Evolutionary conservation across 805 yeast genomes (phyloP).

Genomic region (Wickerhamiella spandovensis): DNA sequence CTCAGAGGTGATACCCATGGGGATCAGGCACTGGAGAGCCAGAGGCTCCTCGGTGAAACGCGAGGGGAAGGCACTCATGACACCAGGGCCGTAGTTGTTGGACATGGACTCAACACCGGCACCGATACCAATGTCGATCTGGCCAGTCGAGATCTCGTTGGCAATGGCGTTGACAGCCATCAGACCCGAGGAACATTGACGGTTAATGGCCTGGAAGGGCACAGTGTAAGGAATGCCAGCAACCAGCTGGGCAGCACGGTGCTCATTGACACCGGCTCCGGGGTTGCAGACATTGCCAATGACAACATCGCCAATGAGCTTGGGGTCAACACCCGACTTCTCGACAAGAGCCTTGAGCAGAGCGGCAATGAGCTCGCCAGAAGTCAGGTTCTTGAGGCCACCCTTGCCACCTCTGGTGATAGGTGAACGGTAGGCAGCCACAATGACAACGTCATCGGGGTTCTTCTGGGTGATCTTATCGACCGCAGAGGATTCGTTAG

Average conservation of each 20-base stretch:
- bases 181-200: conserved; percentile 92
- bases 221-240: conserved; percentile 78
- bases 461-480: conserved; percentile 37
- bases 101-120: conserved; percentile 94
- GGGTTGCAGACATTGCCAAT: conserved; percentile 85
- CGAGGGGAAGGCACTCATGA: conserved; percentile 46
- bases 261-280: conserved; percentile 93
- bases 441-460: conserved; percentile 84
- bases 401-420: conserved; percentile 82
- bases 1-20: conserved; percentile 95
- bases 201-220: conserved; percentile 73
- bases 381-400: conserved; percentile 62
- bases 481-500: conserved; percentile 23
- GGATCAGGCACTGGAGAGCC: conserved; percentile 69
- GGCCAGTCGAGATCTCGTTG: conserved; percentile 73
- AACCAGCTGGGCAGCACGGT: conserved; percentile 79
- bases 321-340: conserved; percentile 37
- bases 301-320: conserved; percentile 66
- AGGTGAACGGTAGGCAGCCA: conserved; percentile 84
- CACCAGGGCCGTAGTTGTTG: conserved; percentile 69
- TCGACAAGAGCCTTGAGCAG: conserved; percentile 51
- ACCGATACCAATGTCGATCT: conserved; percentile 82
- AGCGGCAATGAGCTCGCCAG: conserved; percentile 63
- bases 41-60: conserved; percentile 30
- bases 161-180: conserved; percentile 86